Percentiles rank a stretch among this genome's conserved stretches.
Conservation (phyloP, 2,329 filamentous ascomycete species). For the Beauveria caledonica region DNA sequence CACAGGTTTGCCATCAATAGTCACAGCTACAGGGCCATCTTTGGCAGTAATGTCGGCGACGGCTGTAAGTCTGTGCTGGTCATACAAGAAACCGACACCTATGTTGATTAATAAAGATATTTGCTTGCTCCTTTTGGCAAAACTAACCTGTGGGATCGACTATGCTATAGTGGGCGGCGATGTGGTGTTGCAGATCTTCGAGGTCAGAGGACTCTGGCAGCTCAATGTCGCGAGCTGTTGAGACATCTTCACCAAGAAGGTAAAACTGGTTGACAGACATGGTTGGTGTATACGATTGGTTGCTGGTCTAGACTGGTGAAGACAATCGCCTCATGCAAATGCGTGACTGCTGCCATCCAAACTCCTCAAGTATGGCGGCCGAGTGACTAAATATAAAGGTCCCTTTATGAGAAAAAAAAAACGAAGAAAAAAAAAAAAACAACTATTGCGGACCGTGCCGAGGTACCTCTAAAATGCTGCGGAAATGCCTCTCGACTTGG, state of each 20-base stretch:
- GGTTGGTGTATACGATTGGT: background rate
- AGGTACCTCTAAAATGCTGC: background rate
- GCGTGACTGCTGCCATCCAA: background rate
- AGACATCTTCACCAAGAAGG: slow-evolving; percentile 32
- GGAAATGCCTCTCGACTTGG: background rate
- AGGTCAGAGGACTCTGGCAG: slow-evolving; percentile 26
- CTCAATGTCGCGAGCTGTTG: slow-evolving; percentile 29
- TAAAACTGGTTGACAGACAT: slow-evolving; percentile 34
- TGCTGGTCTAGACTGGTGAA: background rate
- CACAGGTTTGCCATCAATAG: slow-evolving; percentile 40
- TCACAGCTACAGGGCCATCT: slow-evolving; percentile 30
- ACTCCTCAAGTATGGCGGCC: background rate
- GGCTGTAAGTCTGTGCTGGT: slow-evolving; percentile 21
- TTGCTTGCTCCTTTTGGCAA: background rate
- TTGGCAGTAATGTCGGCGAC: slow-evolving; percentile 28
- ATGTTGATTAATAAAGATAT: background rate
- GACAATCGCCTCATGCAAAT: background rate
- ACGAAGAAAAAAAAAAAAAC: background rate
- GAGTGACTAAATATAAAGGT: background rate
- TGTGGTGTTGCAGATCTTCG: slow-evolving; percentile 29
- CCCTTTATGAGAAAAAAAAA: background rate
- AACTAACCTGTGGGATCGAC: slow-evolving; percentile 31
- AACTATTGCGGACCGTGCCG: background rate
- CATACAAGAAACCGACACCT: slow-evolving; percentile 30
- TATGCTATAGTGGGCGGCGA: slow-evolving; percentile 35